phyloP scores from a whole-genome alignment of 306 rosid species.

The Dryas octopetala region DNA sequence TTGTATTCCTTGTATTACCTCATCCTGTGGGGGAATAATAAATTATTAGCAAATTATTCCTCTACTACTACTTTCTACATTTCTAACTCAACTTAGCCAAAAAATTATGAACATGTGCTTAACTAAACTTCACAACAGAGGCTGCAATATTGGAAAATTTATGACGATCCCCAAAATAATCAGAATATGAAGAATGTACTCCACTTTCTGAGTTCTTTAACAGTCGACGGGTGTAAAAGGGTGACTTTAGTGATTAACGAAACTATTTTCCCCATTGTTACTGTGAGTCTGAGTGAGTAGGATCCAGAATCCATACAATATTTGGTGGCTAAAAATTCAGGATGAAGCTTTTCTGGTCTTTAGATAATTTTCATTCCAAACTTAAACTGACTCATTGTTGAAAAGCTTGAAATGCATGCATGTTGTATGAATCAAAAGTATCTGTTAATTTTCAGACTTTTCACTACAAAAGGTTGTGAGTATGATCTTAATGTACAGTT shows the following conservation, averaged over 20 bases:
- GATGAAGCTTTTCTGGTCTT: neutral
- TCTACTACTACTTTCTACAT: too few relatives aligned
- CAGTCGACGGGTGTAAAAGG: neutral
- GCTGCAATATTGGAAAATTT: neutral
- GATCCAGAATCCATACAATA: neutral
- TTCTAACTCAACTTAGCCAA: neutral
- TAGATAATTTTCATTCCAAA: neutral
- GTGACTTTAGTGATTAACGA: neutral
- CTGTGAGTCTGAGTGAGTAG: neutral
- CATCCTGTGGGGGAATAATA: too few relatives aligned
- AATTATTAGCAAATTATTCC: too few relatives aligned
- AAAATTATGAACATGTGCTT: neutral
- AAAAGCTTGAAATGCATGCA: neutral
- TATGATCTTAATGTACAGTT: conserved; percentile 1
- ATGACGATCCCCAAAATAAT: neutral
- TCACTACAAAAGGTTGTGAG: neutral
- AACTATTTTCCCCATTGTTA: neutral
- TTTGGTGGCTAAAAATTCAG: neutral
- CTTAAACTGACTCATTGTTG: neutral
- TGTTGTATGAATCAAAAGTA: neutral
- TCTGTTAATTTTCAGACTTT: neutral
- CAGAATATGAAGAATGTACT: neutral
- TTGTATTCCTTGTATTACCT: too few relatives aligned
- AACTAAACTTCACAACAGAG: neutral
- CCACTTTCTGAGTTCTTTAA: too few relatives aligned